These are phyloP conservation scores for Wickerhamiella parazyma DNA, from an alignment of 805 yeast genomes.

Conservation along the genomic window DNA sequence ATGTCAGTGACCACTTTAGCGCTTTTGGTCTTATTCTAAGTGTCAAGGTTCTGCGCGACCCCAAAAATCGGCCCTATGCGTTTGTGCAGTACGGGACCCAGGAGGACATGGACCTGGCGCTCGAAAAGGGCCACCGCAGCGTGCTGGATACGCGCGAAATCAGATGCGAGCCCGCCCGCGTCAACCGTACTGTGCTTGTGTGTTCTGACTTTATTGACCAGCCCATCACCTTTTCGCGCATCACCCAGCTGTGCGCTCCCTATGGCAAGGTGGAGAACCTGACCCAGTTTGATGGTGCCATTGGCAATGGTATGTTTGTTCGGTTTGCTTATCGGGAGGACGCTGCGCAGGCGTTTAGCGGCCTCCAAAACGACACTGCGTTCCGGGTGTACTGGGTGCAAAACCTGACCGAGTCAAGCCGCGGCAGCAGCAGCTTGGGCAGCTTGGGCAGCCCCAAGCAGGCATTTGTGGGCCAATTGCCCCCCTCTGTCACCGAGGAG, in stretches of 20 bases:
- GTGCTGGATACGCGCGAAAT: conserved; percentile 59
- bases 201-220: conserved; percentile 9
- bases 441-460: conserved; percentile 43
- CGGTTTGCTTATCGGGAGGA: conserved; percentile 74
- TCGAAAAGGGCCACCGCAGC: conserved; percentile 54
- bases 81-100: conserved; percentile 76
- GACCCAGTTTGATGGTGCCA: conserved; percentile 22
- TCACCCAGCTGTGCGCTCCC: conserved; percentile 13
- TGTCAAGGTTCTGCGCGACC: conserved; percentile 75
- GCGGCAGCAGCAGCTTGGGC: neutral
- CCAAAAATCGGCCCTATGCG: conserved; percentile 75
- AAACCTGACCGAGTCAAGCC: conserved; percentile 2
- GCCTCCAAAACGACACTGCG: neutral
- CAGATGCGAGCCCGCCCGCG: conserved; percentile 83
- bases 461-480: conserved; percentile 68
- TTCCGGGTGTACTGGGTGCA: conserved; percentile 10
- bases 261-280: conserved; percentile 66
- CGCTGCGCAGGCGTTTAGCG: conserved; percentile 72
- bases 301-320: conserved; percentile 48
- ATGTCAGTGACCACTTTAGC: conserved; percentile 55
- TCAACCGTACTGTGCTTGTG: conserved; percentile 70
- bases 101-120: conserved; percentile 54
- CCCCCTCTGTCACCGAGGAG: conserved; percentile 38
- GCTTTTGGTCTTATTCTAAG: conserved; percentile 58
- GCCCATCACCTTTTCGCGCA: conserved; percentile 11